phyloP scores from a whole-genome alignment of 2,329 filamentous ascomycete genomes.

The Aspergillus sp. region DNA sequence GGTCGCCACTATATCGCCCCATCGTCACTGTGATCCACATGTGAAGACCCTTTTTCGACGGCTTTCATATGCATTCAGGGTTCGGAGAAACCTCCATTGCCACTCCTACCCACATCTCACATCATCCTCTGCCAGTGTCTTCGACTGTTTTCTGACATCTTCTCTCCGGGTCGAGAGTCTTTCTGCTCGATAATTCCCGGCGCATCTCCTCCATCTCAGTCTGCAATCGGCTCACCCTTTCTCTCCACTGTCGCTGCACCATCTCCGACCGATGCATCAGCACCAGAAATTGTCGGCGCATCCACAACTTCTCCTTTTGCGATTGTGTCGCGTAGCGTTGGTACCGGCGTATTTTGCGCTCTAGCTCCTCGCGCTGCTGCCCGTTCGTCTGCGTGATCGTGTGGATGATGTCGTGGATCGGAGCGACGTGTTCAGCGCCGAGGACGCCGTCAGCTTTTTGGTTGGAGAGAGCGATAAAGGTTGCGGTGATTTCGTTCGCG shows the following conservation, averaged over 20 bases:
- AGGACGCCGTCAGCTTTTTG: constrained; percentile 25
- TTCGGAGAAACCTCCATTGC: not conserved
- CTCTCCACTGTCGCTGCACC: constrained; percentile 14
- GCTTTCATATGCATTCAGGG: not conserved
- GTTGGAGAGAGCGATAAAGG: constrained; percentile 27
- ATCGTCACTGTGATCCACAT: constrained; percentile 1
- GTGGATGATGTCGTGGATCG: constrained; percentile 26
- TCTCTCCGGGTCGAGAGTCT: no score
- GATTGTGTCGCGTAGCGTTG: constrained; percentile 14
- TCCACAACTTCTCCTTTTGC: constrained; percentile 17
- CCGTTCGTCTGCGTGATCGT: constrained; percentile 22
- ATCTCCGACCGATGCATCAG: constrained; percentile 16
- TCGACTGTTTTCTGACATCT: no score
- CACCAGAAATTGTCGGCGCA: constrained; percentile 19
- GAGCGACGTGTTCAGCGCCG: constrained; percentile 16
- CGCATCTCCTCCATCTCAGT: not conserved
- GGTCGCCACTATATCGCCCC: not conserved
- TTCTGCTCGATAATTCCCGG: no score
- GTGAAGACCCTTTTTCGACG: not conserved
- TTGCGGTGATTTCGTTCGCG: constrained; percentile 28
- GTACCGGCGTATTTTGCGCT: constrained; percentile 17
- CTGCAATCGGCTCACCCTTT: constrained; percentile 1
- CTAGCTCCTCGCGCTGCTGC: constrained; percentile 14
- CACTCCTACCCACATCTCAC: not conserved
- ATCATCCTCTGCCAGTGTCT: no score